Conservation (phyloP, 2,329 filamentous ascomycete species). For the Paraconiothyrium brasiliense region DNA sequence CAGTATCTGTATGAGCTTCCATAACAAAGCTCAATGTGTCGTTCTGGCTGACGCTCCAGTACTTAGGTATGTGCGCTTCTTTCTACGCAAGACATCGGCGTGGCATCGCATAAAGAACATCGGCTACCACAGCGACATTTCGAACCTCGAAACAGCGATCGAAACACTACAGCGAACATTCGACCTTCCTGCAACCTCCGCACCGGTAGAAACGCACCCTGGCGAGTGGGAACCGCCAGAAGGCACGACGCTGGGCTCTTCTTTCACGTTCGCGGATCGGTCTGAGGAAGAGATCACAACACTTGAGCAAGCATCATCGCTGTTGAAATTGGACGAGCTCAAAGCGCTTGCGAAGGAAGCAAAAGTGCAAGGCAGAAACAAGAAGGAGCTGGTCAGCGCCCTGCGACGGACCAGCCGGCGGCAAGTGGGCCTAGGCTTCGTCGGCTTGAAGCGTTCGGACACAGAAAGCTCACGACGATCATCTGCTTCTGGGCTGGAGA, state of each 20-base stretch:
- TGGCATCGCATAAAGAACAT: slow-evolving; percentile 88
- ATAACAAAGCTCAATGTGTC: not conserved
- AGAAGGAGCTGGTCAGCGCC: slow-evolving; percentile 78
- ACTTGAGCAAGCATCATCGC: slow-evolving; percentile 81
- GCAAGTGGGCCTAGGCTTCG: slow-evolving; percentile 78
- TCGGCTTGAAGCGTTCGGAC: slow-evolving; percentile 71
- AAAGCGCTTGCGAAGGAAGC: slow-evolving; percentile 85
- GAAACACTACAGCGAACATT: slow-evolving; percentile 68
- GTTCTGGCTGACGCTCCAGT: not conserved
- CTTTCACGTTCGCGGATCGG: slow-evolving; percentile 81
- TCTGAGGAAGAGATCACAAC: slow-evolving; percentile 78
- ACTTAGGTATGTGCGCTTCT: slow-evolving; percentile 84
- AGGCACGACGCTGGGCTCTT: slow-evolving; percentile 60
- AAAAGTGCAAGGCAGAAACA: slow-evolving; percentile 88
- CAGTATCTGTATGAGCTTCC: slow-evolving; percentile 81
- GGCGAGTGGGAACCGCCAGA: slow-evolving; percentile 60
- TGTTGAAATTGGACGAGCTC: slow-evolving; percentile 87
- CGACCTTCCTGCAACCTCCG: slow-evolving; percentile 61
- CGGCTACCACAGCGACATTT: slow-evolving; percentile 83
- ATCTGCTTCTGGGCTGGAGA: slow-evolving; percentile 48
- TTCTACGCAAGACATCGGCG: slow-evolving; percentile 86
- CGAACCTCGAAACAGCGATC: slow-evolving; percentile 74
- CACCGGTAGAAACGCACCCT: slow-evolving; percentile 51
- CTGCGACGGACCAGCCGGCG: slow-evolving; percentile 76
- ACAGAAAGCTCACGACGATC: slow-evolving; percentile 65